phyloP scores from a whole-genome alignment of 257 asterid species.

The Ajuga chamaepitys region DNA sequence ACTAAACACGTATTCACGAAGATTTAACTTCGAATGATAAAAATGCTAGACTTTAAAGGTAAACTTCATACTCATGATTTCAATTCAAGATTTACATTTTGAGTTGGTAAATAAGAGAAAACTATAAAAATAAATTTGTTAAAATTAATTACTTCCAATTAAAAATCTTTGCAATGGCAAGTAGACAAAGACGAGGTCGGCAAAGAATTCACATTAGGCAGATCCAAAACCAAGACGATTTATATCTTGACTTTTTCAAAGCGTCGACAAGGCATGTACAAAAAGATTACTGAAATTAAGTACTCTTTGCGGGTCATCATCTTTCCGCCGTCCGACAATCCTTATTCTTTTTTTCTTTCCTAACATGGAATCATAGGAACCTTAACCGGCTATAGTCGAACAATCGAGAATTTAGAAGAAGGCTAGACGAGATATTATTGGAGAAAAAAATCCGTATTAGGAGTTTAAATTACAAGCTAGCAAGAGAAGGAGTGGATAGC shows the following conservation, averaged over 20 bases:
- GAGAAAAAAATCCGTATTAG: background rate
- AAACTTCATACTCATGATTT: too few relatives aligned
- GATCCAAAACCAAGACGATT: slow-evolving; percentile 18
- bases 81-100: too few relatives aligned
- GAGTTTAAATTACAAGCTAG: background rate
- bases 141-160: background rate
- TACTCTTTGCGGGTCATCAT: slow-evolving; percentile 19
- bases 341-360: too few relatives aligned
- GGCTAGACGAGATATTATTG: background rate
- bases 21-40: too few relatives aligned
- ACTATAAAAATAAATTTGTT: too few relatives aligned
- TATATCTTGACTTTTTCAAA: slow-evolving; percentile 23
- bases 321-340: too few relatives aligned
- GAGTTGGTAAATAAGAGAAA: too few relatives aligned
- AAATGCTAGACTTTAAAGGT: too few relatives aligned
- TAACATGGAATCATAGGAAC: too few relatives aligned
- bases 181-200: slow-evolving; percentile 21
- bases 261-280: slow-evolving; percentile 20
- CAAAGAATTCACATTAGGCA: slow-evolving; percentile 17
- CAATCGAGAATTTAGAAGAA: background rate
- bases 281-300: slow-evolving; percentile 16
- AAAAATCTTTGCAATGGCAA: background rate
- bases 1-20: too few relatives aligned
- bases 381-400: slow-evolving; percentile 11
- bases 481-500: background rate